These are phyloP conservation scores for Oryza australiensis DNA, from an alignment of 176 grass and related monocot genomes.

Conservation along the genomic window DNA sequence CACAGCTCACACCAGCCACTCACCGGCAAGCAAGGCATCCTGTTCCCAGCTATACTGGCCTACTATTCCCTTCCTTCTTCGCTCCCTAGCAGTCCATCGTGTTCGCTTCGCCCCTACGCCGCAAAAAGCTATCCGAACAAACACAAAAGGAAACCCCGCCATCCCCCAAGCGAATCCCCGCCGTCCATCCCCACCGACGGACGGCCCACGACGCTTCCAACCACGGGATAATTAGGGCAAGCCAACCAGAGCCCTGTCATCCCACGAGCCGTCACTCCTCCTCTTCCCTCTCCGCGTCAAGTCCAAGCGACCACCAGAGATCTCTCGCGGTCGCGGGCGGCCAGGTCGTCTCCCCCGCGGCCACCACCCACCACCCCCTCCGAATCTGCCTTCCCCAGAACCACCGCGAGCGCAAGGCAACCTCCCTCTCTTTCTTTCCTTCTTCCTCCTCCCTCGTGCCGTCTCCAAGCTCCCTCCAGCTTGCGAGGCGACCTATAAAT, in stretches of 20 bases:
- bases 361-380: not conserved
- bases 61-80: not conserved
- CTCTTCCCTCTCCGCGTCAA: constrained; percentile 8
- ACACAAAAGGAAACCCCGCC: too few species aligned
- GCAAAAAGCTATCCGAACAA: not conserved
- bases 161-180: not conserved
- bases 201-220: not conserved
- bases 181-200: not conserved
- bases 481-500: constrained; percentile 28
- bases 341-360: not conserved
- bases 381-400: constrained; percentile 59
- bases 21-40: not conserved
- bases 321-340: not conserved
- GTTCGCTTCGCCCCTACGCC: not conserved
- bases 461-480: not conserved
- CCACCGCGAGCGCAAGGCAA: constrained; percentile 6
- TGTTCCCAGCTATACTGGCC: not conserved
- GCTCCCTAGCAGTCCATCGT: too few species aligned
- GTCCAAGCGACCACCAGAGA: constrained; percentile 35
- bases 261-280: not conserved
- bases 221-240: not conserved
- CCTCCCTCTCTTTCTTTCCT: constrained; percentile 14
- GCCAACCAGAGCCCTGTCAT: too few species aligned
- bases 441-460: not conserved
- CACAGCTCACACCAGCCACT: not conserved